Percentiles rank a stretch among this genome's conserved stretches.
Conservation (phyloP, 106 monocot genomes). For the Dendrobium huoshanense region DNA sequence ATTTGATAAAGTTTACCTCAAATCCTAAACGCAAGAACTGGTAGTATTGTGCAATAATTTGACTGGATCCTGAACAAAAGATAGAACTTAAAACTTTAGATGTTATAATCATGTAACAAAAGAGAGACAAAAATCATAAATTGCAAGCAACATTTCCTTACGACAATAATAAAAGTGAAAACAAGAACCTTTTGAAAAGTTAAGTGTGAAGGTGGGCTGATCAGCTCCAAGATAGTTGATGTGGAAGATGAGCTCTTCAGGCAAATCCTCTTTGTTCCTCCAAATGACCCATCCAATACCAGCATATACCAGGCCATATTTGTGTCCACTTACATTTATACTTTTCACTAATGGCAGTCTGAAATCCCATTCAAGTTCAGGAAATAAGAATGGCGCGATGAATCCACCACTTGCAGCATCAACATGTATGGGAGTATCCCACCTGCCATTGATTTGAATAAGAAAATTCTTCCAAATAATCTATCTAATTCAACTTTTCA, state of each 20-base stretch:
- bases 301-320: constrained; percentile 86
- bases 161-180: neutral
- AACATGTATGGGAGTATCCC: constrained; percentile 84
- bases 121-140: too few relatives aligned
- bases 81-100: neutral
- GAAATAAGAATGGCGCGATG: constrained; percentile 84
- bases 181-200: constrained; percentile 77
- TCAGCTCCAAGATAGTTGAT: constrained; percentile 88
- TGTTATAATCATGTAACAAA: too few relatives aligned
- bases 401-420: constrained; percentile 95
- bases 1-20: constrained; percentile 30
- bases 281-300: constrained; percentile 88
- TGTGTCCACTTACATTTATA: constrained; percentile 98
- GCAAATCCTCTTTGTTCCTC: constrained; percentile 90
- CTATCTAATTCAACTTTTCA: neutral
- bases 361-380: constrained; percentile 93
- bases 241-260: constrained; percentile 90
- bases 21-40: constrained; percentile 82
- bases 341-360: constrained; percentile 81
- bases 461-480: neutral
- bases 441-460: constrained; percentile 23
- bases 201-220: constrained; percentile 94
- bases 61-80: constrained; percentile 59
- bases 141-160: neutral
- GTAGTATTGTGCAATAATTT: constrained; percentile 92